Conservation (phyloP, 805 yeast genomes). For the Priceomyces haplophilus region DNA sequence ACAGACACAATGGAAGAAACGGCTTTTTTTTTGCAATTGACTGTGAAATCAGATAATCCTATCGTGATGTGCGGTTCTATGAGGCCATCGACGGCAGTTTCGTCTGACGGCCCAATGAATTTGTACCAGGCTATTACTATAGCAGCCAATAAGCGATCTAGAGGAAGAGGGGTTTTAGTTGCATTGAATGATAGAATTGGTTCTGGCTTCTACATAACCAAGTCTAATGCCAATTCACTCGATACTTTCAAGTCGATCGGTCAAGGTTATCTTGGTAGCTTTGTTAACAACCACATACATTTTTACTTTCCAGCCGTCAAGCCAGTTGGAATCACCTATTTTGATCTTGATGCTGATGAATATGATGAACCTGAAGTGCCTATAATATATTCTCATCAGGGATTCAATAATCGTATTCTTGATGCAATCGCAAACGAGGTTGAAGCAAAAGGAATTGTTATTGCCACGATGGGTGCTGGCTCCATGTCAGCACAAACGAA, state of each 20-base stretch:
- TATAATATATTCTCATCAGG: constrained; percentile 62
- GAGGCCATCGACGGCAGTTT: constrained; percentile 70
- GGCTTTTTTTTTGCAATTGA: constrained; percentile 57
- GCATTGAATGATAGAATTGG: constrained; percentile 67
- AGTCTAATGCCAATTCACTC: constrained; percentile 65
- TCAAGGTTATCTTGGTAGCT: constrained; percentile 69
- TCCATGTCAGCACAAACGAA: constrained; percentile 53
- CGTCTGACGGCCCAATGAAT: constrained; percentile 74
- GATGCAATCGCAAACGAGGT: constrained; percentile 44
- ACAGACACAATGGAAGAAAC: constrained; percentile 70
- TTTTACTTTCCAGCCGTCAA: constrained; percentile 61
- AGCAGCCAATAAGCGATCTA: constrained; percentile 50
- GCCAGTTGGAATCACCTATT: constrained; percentile 48
- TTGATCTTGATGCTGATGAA: constrained; percentile 30
- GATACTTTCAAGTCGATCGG: constrained; percentile 68
- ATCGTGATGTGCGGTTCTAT: constrained; percentile 70
- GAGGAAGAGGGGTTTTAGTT: constrained; percentile 59
- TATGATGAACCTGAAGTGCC: constrained; percentile 44
- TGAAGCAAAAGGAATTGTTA: constrained; percentile 51
- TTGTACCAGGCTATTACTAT: constrained; percentile 66
- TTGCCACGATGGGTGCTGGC: constrained; percentile 75
- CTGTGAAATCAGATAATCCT: constrained; percentile 45
- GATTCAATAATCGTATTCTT: constrained; percentile 49
- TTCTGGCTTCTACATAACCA: constrained; percentile 67
- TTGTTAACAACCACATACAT: constrained; percentile 63